phyloP scores from a whole-genome alignment of 2,329 filamentous ascomycete genomes.

The Chrysoporthe puriensis region DNA sequence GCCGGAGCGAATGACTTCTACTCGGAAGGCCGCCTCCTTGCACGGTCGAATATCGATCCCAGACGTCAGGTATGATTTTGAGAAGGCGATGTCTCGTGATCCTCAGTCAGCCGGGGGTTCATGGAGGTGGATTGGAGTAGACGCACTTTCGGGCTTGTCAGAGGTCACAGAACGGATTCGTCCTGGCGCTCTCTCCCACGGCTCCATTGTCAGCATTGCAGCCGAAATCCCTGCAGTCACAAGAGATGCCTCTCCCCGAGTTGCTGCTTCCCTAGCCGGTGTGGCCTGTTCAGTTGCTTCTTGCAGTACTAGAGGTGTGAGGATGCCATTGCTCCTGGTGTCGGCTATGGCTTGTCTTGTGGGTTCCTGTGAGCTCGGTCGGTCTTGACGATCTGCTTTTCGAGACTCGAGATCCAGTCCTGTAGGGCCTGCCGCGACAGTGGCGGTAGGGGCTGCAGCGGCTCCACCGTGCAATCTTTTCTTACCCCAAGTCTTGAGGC shows the following conservation, averaged over 20 bases:
- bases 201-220: background rate
- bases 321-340: background rate
- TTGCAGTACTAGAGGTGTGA: background rate
- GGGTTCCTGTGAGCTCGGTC: background rate
- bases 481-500: slow-evolving; percentile 10
- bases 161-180: background rate
- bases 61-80: slow-evolving; percentile 36
- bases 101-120: background rate
- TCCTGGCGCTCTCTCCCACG: slow-evolving; percentile 11
- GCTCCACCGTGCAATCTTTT: background rate
- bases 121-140: background rate
- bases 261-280: background rate
- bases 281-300: background rate
- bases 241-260: background rate
- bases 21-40: slow-evolving; percentile 34
- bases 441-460: background rate
- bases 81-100: slow-evolving; percentile 37
- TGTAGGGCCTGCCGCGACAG: background rate
- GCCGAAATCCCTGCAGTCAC: background rate
- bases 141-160: slow-evolving; percentile 4
- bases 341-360: background rate
- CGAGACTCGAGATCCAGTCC: background rate
- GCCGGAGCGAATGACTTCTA: slow-evolving; percentile 35
- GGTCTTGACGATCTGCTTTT: background rate
- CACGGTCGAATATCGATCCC: slow-evolving; percentile 32